Base-by-base conservation (phyloP, 257 asterid genomes). In the Primulina tabacum region DNA sequence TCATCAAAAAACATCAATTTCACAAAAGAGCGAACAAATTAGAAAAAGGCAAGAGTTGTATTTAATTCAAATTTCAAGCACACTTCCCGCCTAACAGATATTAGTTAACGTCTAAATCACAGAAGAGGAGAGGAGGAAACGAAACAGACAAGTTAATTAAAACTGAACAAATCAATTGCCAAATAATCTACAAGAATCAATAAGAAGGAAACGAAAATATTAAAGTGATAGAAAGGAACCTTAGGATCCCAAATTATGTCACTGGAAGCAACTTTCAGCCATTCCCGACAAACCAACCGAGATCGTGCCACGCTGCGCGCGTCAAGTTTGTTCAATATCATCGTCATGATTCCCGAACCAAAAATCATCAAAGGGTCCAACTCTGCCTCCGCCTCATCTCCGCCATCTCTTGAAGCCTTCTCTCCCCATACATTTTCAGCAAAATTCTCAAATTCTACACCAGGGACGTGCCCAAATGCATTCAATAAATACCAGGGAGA, bases 261-360 rank as follows among this genome's bases (percentile, higher is more conserved):
- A 32, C 75, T 52, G 37, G 89, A 89, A 78, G 95, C 96, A 62
- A 86, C 52, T 3, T 60, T 76, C 40, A 75, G 77, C 97, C 97
- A 89, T 0, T 85, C 85, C 10, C 79, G 86, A 71, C 83, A 87
- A 69, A 86, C 92, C 78, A 78, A 71, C 20, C 87, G 86, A 71
- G 88, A 75, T 5, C 62, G 80, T 64, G 90, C 95, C 85, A 82
- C 76, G 87, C 90, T 87, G 88, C 87, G 90, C 60, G 92, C 89
- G 81, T 92, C 93, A 4, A 89, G 82, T 68, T 65, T 78, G 60
- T 73, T 60, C 14, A 91, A 67, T 73, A 86, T 89, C 72, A 78
- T 55, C 78, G 71, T 74, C 95, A 87, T 84, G 26, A 91, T 72
- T 71, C 82, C 96, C 7, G 80, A 68, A 21, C 95, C 95, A 53